These are phyloP conservation scores for Coemansia sp. DNA, from an alignment of 192 early-diverging fungal species.

Conservation along the genomic window DNA sequence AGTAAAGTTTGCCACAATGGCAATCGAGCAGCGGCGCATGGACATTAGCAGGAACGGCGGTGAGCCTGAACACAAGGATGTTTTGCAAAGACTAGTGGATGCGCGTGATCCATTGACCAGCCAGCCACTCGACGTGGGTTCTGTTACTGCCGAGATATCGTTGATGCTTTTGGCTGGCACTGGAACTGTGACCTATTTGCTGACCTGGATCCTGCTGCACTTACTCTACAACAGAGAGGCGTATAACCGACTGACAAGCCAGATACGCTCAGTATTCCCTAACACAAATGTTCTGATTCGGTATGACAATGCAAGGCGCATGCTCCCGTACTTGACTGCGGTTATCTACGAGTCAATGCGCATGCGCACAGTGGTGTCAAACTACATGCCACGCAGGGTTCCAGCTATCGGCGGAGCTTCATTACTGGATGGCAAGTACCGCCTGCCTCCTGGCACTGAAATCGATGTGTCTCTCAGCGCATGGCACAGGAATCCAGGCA, in stretches of 20 bases:
- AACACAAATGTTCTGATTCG: background rate
- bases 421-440: conserved; percentile 8
- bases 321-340: conserved; percentile 26
- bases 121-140: background rate
- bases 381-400: conserved; percentile 21
- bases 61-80: conserved; percentile 9
- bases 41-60: background rate
- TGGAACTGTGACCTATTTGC: conserved; percentile 19
- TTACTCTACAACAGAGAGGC: conserved; percentile 22
- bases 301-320: conserved; percentile 2
- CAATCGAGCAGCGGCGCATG: conserved; percentile 5
- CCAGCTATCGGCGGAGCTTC: conserved; percentile 9
- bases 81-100: conserved; percentile 49
- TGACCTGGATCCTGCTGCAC: conserved; percentile 14
- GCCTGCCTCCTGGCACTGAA: conserved; percentile 17
- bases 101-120: conserved; percentile 38
- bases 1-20: conserved; percentile 3
- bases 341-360: conserved; percentile 37
- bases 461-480: conserved; percentile 24
- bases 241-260: background rate
- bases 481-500: conserved; percentile 21
- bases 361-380: conserved; percentile 12
- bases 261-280: conserved; percentile 12
- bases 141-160: conserved; percentile 17
- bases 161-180: conserved; percentile 32